phyloP scores from a whole-genome alignment of 345 rosid species.

The Heritiera littoralis region DNA sequence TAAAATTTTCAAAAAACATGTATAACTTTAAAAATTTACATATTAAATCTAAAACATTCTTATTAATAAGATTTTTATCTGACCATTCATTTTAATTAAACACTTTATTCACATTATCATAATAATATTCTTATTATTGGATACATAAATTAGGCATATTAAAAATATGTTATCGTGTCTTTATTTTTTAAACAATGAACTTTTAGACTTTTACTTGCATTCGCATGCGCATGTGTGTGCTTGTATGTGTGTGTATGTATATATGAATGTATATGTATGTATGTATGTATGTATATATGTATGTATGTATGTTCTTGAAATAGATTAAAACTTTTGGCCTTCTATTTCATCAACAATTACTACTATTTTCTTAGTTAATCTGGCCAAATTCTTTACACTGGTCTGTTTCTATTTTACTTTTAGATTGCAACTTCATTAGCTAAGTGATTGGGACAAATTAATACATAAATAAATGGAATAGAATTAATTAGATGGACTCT shows the following conservation, averaged over 20 bases:
- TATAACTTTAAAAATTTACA: neutral
- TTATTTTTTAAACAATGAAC: neutral
- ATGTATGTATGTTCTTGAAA: neutral
- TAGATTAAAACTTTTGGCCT: neutral
- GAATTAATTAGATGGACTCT: neutral
- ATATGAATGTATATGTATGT: no score
- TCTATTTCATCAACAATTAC: neutral
- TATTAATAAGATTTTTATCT: neutral
- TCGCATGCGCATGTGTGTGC: no score
- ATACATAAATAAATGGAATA: neutral
- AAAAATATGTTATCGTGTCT: no score
- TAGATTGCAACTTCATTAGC: neutral
- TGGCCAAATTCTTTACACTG: no score
- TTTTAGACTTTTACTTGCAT: neutral
- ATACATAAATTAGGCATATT: no score
- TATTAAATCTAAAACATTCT: neutral
- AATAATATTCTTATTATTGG: no score
- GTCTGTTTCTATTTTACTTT: neutral
- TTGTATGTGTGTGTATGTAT: no score
- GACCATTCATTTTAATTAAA: no score
- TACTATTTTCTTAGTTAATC: neutral
- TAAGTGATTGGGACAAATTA: neutral
- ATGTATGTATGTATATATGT: no score
- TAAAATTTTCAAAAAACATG: neutral
- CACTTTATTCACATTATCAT: no score